Base-by-base conservation (phyloP, 129 eudicot species). In the Oenanthe sinensis region DNA sequence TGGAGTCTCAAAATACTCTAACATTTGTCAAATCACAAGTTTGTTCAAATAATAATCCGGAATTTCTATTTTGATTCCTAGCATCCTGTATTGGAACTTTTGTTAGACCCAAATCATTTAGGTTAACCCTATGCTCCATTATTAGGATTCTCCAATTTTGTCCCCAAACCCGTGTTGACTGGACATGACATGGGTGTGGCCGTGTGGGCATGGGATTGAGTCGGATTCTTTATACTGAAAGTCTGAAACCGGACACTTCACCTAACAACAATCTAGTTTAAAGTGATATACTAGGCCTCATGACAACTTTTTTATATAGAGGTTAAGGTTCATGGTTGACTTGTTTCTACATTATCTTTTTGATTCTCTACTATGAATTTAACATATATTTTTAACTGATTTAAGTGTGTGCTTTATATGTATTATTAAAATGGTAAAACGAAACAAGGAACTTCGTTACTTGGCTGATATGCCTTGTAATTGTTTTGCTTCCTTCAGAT, bases 401-500 rank as follows among this genome's bases (percentile, higher is more conserved):
- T n/a, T n/a, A 22, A 24, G 28, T 22, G 30, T 9, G 22, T 60
- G 68, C 68, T 10, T 60, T 60, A 22, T 24, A 3, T n/a, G n/a
- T 48, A 48, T 48, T 48, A 48, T 1, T 12, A 48, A 48, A 48
- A 48, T 4, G 2, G 52, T 48, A 48, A 48, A 69, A 6, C 13
- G 20, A 69, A 37, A 69, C 11, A 36, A 40, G 54, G 47, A 40
- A 46, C 12, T 15, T 26, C 50, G 43, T 5, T 24, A 24, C 39
- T 46, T 45, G 7, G 47, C 49, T 77, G 5, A 37, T 19, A 19
- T 52, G 30, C 54, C 28, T 68, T n/a, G 68, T 24, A 60, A 60
- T 60, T 60, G 68, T 16, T 80, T 67, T 39, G 28, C 37, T 71
- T 71, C 43, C 46, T 78, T 47, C 81, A 93, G 97, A 80, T 88